Base-by-base conservation (phyloP, 2,329 filamentous ascomycete species). In the Penicillium polonicum region DNA sequence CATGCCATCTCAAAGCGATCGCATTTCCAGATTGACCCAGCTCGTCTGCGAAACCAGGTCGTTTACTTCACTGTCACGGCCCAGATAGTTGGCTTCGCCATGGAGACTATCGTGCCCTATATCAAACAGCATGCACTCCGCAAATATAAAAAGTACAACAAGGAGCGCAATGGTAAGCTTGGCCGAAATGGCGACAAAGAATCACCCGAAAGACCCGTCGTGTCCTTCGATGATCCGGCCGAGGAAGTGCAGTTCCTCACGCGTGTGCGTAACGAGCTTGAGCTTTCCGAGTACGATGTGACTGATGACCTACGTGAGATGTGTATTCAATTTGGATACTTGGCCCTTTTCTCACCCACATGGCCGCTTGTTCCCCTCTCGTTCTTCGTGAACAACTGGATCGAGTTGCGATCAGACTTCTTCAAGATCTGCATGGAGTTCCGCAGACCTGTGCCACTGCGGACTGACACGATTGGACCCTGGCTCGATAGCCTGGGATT, bases 1-100 rank as follows among this genome's bases (percentile, higher is more conserved):
- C 88, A 91, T 70, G 83, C 90, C 52, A 76, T 91, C 29, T 80
- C 81, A 33, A 69, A 76, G 9, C 77, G 79, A n/a, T 66, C 73
- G 0, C 72, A 84, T 27, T 99, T 97, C 76, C 82, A 86, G 50
- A 91, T 97, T 76, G 91, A 99, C 70, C 90, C 92, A 0, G 83
- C 88, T 65, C 84, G 93, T 27, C 85, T 97, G 29, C 88, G 87
- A 65, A 91, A 92, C 67, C 94, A 99, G 73, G 91, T 97, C 73
- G 93, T 97, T 65, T 97, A 97, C 78, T 96, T 96, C 67, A 96
- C 93, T 0, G 92, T 97, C 21, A 97, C 94, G 0, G 94, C 93
- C 0, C 93, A 97, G 71, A 85, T 96, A 45, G 91, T 99, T 67
- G 94, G 92, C 70, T 88, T 97, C 55, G 87, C 84, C 21, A 87